These are phyloP conservation scores for Apiospora marii DNA, from an alignment of 2,329 filamentous ascomycete species.

Conservation along the genomic window DNA sequence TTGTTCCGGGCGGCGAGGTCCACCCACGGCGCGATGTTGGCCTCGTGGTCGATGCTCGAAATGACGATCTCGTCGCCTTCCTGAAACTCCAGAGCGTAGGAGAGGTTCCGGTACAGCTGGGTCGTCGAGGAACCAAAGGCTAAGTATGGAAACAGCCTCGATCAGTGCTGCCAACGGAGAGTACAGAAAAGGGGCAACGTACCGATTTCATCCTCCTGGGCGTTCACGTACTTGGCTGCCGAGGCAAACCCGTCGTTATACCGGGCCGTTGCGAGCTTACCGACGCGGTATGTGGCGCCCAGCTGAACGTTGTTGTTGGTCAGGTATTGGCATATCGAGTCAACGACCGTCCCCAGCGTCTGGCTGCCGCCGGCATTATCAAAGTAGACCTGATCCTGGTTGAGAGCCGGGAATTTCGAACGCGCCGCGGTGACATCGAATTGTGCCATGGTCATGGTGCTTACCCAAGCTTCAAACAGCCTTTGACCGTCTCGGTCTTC, in stretches of 20 bases:
- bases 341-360: slow-evolving; percentile 69
- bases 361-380: slow-evolving; percentile 84
- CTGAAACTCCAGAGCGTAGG: slow-evolving; percentile 59
- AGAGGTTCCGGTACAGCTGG: slow-evolving; percentile 77
- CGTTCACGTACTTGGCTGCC: slow-evolving; percentile 76
- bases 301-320: slow-evolving; percentile 76
- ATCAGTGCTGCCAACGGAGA: neutral
- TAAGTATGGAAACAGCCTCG: slow-evolving; percentile 37
- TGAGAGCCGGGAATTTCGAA: slow-evolving; percentile 72
- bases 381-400: slow-evolving; percentile 73
- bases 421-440: slow-evolving; percentile 66
- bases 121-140: slow-evolving; percentile 79
- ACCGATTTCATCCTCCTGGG: slow-evolving; percentile 70
- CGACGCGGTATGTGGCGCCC: slow-evolving; percentile 72
- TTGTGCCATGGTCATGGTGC: slow-evolving; percentile 27
- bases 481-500: neutral
- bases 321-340: slow-evolving; percentile 72
- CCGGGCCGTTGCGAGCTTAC: slow-evolving; percentile 64
- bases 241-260: slow-evolving; percentile 69
- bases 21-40: slow-evolving; percentile 79
- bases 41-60: slow-evolving; percentile 78
- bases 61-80: slow-evolving; percentile 73
- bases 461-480: neutral
- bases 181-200: slow-evolving; percentile 26
- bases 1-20: slow-evolving; percentile 68